Percentiles rank a stretch among this genome's conserved stretches.
Conservation (phyloP, 164 flowering plant species). For the Magnolia changhungtana region DNA sequence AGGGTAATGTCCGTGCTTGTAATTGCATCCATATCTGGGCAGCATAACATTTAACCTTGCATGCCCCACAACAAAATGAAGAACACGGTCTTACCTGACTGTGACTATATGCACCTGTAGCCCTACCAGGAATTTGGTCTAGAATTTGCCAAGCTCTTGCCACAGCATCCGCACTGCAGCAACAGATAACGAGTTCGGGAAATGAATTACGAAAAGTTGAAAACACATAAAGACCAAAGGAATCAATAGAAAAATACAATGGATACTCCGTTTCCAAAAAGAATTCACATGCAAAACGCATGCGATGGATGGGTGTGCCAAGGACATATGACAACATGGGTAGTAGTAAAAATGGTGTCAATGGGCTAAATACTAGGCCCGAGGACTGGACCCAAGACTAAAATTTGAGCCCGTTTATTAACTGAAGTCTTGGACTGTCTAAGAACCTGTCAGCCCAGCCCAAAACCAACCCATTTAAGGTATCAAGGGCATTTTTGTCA, state of each 20-base stretch:
- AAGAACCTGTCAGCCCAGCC: too few relatives aligned
- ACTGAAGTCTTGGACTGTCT: too few relatives aligned
- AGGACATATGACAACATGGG: too few relatives aligned
- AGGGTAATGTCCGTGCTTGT: background rate
- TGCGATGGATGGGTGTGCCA: too few relatives aligned
- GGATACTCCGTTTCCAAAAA: background rate
- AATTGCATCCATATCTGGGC: background rate
- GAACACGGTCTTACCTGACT: slow-evolving; percentile 58
- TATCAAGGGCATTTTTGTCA: too few relatives aligned
- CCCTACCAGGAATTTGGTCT: slow-evolving; percentile 93
- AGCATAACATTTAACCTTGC: background rate
- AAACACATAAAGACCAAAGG: background rate
- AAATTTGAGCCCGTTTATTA: too few relatives aligned
- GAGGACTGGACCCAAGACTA: too few relatives aligned
- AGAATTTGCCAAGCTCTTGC: slow-evolving; percentile 87
- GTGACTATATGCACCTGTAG: slow-evolving; percentile 99
- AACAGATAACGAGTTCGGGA: background rate
- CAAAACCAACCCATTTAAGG: too few relatives aligned
- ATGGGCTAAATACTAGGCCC: too few relatives aligned
- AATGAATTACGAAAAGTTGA: background rate
- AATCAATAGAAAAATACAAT: background rate
- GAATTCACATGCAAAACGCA: background rate
- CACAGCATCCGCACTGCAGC: slow-evolving; percentile 78
- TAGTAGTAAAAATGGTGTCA: too few relatives aligned
- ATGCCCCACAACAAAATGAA: background rate